A percentile compares a stretch with the other conserved stretches of the same genome.
phyloP scores from a whole-genome alignment of 2,329 filamentous ascomycete species.

The Colletotrichum chlorophyti region DNA sequence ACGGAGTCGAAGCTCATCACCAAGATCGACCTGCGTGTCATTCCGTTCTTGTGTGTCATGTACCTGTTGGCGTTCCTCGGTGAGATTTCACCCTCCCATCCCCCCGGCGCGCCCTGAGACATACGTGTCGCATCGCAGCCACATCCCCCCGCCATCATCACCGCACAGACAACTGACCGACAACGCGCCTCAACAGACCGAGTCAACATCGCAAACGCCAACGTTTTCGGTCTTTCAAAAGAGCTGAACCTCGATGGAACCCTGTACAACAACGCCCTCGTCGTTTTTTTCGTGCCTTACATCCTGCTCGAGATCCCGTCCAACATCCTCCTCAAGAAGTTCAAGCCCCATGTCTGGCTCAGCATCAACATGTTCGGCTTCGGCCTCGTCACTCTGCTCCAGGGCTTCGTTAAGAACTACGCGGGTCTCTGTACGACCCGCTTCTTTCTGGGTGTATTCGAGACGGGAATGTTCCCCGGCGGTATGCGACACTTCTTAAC shows the following conservation, averaged over 20 bases:
- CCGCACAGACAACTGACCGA: background rate
- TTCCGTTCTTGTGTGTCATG: slow-evolving; percentile 76
- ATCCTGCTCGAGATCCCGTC: slow-evolving; percentile 72
- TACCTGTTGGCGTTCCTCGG: slow-evolving; percentile 74
- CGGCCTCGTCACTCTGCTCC: slow-evolving; percentile 75
- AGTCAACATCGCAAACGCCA: slow-evolving; percentile 83
- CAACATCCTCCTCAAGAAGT: slow-evolving; percentile 41
- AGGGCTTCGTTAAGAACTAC: slow-evolving; percentile 82
- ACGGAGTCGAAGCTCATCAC: slow-evolving; percentile 70
- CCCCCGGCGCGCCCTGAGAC: background rate
- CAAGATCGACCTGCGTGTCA: slow-evolving; percentile 72
- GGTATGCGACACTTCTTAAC: slow-evolving; percentile 58
- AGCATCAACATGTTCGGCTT: slow-evolving; percentile 86
- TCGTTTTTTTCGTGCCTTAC: slow-evolving; percentile 85
- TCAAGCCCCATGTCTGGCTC: slow-evolving; percentile 72
- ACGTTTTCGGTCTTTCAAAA: slow-evolving; percentile 66
- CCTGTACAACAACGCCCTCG: slow-evolving; percentile 77
- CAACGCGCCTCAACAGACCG: slow-evolving; percentile 50
- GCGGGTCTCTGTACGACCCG: slow-evolving; percentile 77
- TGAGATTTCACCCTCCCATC: slow-evolving; percentile 34
- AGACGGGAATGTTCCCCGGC: slow-evolving; percentile 69
- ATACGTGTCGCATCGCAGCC: background rate
- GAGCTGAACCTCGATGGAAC: slow-evolving; percentile 66
- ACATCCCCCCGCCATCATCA: background rate
- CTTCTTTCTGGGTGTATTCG: slow-evolving; percentile 84